Evolutionary conservation across 768 basidiomycete genomes (phyloP), one percentile per base, ranked within the genome.

Genomic region (Mycena maculata): DNA sequence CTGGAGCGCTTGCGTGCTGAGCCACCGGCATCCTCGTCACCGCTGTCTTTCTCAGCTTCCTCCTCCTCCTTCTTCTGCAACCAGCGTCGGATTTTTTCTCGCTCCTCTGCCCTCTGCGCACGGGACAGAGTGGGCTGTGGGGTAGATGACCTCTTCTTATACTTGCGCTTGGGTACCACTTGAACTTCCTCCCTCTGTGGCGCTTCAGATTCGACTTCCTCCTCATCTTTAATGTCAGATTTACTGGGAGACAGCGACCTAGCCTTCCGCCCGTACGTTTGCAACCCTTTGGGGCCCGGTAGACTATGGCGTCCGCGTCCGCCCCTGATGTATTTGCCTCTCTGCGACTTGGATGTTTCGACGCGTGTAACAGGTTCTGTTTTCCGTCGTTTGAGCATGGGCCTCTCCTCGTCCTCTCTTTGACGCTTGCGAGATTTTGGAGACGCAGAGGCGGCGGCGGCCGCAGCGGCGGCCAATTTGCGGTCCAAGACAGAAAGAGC

Each of bases 351-450:
- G 30, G 72, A 74, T 48, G 75, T 76, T 38, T 77, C 74, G 11
- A 76, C 73, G 61, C 74, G 67, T 23, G 70, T 60, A 53, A 68
- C 63, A n/a, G 71, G 73, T 47, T 86, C 84, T 11, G 75, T 81
- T 75, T 87, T 90, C 54, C 82, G 84, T 64, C 79, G 80, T 74
- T 92, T 92, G 8, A 74, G 20, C 15, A 82, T 78, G 11, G 81
- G 82, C 49, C 82, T 80, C 13, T 71, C 75, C 25, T 78, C 80
- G 33, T 73, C 74, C 13, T 74, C 73, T 57, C 74, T 73, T 33
- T 75, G 71, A 18, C 70, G 70, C 30, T 75, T 82, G 80, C 58
- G 75, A 73, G 54, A 73, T 65, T 60, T 73, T 67, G 72, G 67
- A 28, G 62, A 62, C 20, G 71, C 73, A n/a, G 75, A 76, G 6